Evolutionary conservation across 2,329 filamentous ascomycete genomes (phyloP).

Genomic region (Leptographium flavum): DNA sequence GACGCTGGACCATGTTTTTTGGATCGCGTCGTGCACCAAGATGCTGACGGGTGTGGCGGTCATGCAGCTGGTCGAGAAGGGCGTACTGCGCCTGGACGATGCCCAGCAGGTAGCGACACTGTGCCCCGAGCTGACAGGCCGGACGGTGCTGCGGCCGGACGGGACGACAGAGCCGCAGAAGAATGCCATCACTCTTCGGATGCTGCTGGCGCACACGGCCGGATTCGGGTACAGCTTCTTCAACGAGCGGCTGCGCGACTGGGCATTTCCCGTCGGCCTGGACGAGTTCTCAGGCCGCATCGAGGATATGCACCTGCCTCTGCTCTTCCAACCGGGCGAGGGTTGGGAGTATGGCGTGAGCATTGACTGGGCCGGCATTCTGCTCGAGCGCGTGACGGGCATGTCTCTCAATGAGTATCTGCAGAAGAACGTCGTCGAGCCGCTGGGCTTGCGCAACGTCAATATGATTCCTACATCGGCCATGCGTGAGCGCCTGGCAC

Average conservation of each 20-base stretch:
- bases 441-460: conserved; percentile 31
- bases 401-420: conserved; percentile 28
- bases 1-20: conserved; percentile 45
- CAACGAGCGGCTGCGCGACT: conserved; percentile 32
- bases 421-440: conserved; percentile 26
- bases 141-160: conserved; percentile 28
- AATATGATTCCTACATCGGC: conserved; percentile 32
- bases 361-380: conserved; percentile 34
- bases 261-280: conserved; percentile 30
- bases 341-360: conserved; percentile 35
- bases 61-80: conserved; percentile 44
- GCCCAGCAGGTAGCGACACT: conserved; percentile 28
- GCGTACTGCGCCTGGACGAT: conserved; percentile 32
- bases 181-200: conserved; percentile 38
- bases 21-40: conserved; percentile 45
- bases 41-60: conserved; percentile 35
- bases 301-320: conserved; percentile 26
- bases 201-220: conserved; percentile 39
- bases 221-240: conserved; percentile 46
- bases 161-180: conserved; percentile 28
- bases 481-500: conserved; percentile 37
- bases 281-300: conserved; percentile 44
- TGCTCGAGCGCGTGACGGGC: conserved; percentile 26
- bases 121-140: conserved; percentile 32
- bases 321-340: conserved; percentile 29